Percentiles rank a stretch among this genome's conserved stretches.
phyloP scores from a whole-genome alignment of 129 eudicot species.

The Helianthus tuberosus region DNA sequence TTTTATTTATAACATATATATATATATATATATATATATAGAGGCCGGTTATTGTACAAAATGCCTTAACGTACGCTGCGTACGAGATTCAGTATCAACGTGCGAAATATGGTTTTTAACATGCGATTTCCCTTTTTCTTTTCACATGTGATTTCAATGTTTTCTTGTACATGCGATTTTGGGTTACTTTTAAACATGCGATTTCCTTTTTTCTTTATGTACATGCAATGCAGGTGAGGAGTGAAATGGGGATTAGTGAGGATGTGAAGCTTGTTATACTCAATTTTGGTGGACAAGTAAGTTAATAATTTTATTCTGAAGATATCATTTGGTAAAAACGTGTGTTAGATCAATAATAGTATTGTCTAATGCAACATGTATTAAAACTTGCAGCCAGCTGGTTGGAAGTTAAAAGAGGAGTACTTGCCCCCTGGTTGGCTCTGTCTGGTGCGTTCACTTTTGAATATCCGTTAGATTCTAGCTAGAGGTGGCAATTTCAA shows the following conservation, averaged over 20 bases:
- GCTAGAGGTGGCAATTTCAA: not conserved
- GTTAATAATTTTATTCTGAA: slow-evolving; percentile 7
- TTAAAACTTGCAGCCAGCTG: slow-evolving; percentile 77
- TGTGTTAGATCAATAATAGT: not conserved
- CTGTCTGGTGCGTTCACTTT: slow-evolving; percentile 64
- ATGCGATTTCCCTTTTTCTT: too few species aligned
- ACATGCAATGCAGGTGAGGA: slow-evolving; percentile 64
- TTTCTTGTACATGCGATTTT: too few species aligned
- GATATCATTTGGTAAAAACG: slow-evolving; percentile 2
- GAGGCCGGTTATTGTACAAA: too few species aligned
- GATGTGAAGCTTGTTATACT: slow-evolving; percentile 89
- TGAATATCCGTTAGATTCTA: not conserved
- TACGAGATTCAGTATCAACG: too few species aligned
- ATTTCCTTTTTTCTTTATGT: too few species aligned
- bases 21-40: too few species aligned
- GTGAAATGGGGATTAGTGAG: slow-evolving; percentile 78
- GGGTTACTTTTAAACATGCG: too few species aligned
- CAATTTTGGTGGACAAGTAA: slow-evolving; percentile 98
- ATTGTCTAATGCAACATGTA: not conserved
- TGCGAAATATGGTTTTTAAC: too few species aligned
- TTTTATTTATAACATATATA: not conserved
- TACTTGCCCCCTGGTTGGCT: slow-evolving; percentile 94
- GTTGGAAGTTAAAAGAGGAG: slow-evolving; percentile 88
- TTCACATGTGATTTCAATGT: too few species aligned
- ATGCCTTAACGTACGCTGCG: too few species aligned